Conservation (phyloP, 805 yeast genomes). For the Schwanniomyces yamadae region DNA sequence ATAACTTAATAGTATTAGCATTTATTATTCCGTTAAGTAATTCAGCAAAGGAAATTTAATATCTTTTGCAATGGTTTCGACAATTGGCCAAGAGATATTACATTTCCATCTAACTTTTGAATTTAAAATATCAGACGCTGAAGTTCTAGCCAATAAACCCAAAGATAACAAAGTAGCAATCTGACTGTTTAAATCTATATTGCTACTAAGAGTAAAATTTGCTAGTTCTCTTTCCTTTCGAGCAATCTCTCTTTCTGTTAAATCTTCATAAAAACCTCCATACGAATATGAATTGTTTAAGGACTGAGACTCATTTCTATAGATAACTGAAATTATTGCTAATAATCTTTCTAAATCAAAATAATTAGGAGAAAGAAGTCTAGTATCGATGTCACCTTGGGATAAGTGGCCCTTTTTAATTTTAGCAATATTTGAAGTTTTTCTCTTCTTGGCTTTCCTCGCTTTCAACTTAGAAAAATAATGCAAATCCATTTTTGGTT, state of each 20-base stretch:
- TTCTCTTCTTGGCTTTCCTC: constrained; percentile 36
- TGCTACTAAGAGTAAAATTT: constrained; percentile 37
- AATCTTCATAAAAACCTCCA: constrained; percentile 24
- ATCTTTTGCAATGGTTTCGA: constrained; percentile 59
- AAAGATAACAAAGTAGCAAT: constrained; percentile 59
- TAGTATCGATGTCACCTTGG: constrained; percentile 52
- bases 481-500: constrained; percentile 65
- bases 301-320: constrained; percentile 38
- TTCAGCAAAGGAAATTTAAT: constrained; percentile 65
- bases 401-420: constrained; percentile 19
- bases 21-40: constrained; percentile 45
- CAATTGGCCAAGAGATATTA: constrained; percentile 66
- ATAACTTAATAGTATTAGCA: constrained; percentile 5
- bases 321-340: constrained; percentile 76
- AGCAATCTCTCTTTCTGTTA: constrained; percentile 35
- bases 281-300: constrained; percentile 24
- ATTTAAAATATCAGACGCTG: constrained; percentile 54
- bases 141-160: constrained; percentile 47
- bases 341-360: constrained; percentile 77
- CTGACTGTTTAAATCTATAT: constrained; percentile 52
- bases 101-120: constrained; percentile 77
- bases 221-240: constrained; percentile 32
- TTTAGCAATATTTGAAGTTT: constrained; percentile 18
- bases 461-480: constrained; percentile 61
- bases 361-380: constrained; percentile 66